A percentile compares a stretch with the other conserved stretches of the same genome.
Conservation (phyloP, 2,329 filamentous ascomycete genomes). For the Atkinsonella texensis region DNA sequence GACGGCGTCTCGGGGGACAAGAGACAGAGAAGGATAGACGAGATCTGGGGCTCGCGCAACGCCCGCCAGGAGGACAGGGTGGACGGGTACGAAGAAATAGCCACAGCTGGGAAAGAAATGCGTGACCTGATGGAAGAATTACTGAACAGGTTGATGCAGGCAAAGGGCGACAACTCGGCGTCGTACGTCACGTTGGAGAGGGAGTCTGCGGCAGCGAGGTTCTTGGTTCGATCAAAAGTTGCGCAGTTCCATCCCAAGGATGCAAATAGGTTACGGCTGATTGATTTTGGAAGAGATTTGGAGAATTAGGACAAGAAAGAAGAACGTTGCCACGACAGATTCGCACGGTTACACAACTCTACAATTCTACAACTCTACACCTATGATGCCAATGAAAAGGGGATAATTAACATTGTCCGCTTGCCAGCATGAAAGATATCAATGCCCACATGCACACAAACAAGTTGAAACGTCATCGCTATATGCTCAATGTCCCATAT, state of each 20-base stretch:
- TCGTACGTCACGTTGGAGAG: slow-evolving; percentile 46
- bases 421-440: too few species aligned
- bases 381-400: neutral
- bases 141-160: slow-evolving; percentile 44
- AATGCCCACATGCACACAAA: neutral
- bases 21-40: slow-evolving; percentile 49
- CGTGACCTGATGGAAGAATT: slow-evolving; percentile 47
- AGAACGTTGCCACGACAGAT: neutral
- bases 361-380: neutral
- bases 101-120: slow-evolving; percentile 44
- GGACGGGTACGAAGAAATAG: slow-evolving; percentile 31
- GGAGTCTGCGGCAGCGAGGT: slow-evolving; percentile 51
- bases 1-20: slow-evolving; percentile 29
- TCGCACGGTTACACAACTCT: too few species aligned
- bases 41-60: slow-evolving; percentile 41
- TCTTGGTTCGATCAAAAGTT: slow-evolving; percentile 52
- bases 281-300: slow-evolving; percentile 54
- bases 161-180: slow-evolving; percentile 40
- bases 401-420: neutral
- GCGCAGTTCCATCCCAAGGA: slow-evolving; percentile 55
- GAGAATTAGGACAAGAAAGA: slow-evolving; percentile 31
- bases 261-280: slow-evolving; percentile 43
- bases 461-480: too few species aligned
- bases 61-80: slow-evolving; percentile 10
- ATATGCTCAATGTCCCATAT: too few species aligned